Conservation (phyloP, 352 stramenopile genomes). For the Pythium brassicae region DNA sequence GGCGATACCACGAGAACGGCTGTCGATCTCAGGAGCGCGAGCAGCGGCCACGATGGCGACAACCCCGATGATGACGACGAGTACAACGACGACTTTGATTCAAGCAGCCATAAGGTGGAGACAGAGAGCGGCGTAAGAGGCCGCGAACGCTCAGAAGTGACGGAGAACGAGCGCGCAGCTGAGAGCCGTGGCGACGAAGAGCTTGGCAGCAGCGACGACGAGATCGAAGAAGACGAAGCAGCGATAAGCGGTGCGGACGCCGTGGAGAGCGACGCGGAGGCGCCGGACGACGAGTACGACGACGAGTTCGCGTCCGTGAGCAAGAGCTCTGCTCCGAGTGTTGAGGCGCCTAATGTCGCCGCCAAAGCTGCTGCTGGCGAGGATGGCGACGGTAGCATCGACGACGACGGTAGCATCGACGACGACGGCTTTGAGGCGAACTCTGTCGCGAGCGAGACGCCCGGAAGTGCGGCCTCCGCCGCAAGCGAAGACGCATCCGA, state of each 20-base stretch:
- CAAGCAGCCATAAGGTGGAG: constrained; percentile 17
- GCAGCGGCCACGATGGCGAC: constrained; percentile 13
- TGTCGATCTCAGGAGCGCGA: neutral
- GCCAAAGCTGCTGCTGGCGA: neutral
- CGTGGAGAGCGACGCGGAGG: neutral
- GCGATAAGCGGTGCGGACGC: neutral
- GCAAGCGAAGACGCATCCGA: neutral
- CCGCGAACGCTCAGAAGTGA: constrained; percentile 2
- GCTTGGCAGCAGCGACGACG: neutral
- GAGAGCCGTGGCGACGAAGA: neutral
- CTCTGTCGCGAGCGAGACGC: constrained; percentile 1
- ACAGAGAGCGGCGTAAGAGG: neutral
- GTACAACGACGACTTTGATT: constrained; percentile 45
- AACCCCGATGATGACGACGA: constrained; percentile 41
- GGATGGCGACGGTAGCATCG: too few species aligned
- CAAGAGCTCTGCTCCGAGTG: neutral
- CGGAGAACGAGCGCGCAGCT: neutral
- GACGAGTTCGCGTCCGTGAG: constrained; percentile 10
- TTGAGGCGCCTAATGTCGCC: neutral
- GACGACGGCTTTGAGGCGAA: constrained; percentile 2
- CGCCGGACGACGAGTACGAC: constrained; percentile 7
- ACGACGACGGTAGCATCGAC: neutral
- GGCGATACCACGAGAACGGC: neutral
- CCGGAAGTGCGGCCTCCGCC: neutral
- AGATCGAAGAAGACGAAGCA: neutral